These are phyloP conservation scores for Fusarium sp. DNA, from an alignment of 2,329 filamentous ascomycete genomes.

Conservation along the genomic window DNA sequence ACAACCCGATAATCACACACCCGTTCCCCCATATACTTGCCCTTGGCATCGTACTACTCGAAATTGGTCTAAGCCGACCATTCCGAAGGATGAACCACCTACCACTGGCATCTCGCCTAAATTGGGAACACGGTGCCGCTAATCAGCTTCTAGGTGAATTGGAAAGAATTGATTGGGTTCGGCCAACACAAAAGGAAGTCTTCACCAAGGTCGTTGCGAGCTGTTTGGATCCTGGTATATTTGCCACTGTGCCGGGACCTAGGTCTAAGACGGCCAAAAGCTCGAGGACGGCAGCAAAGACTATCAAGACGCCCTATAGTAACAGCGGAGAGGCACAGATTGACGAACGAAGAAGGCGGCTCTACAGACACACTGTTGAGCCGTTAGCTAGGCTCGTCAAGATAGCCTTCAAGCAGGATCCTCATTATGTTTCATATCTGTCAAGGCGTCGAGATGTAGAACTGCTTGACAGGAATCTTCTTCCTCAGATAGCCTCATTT, in stretches of 20 bases:
- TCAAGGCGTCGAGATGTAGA: background rate
- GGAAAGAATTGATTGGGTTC: background rate
- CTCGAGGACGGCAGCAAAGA: no score
- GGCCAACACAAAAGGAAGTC: background rate
- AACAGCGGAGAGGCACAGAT: background rate
- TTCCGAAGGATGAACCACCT: background rate
- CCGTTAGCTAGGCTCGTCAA: background rate
- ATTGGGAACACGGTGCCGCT: background rate
- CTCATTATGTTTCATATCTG: background rate
- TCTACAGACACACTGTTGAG: background rate
- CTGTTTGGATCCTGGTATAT: background rate
- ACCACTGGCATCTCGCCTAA: background rate
- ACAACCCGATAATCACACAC: background rate
- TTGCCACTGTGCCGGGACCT: background rate
- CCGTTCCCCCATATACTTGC: background rate
- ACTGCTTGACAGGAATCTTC: background rate
- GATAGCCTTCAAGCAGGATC: background rate
- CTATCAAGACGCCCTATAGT: no score
- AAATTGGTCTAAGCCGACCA: background rate
- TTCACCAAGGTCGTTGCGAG: background rate
- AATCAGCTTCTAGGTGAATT: background rate
- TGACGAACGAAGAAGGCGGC: background rate
- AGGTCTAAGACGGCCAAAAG: background rate
- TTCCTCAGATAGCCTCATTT: background rate
- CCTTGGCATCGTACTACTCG: background rate